Percentiles rank a stretch among this genome's conserved stretches.
phyloP scores from a whole-genome alignment of 192 early-diverging fungal species.

The Coemansia umbellata region DNA sequence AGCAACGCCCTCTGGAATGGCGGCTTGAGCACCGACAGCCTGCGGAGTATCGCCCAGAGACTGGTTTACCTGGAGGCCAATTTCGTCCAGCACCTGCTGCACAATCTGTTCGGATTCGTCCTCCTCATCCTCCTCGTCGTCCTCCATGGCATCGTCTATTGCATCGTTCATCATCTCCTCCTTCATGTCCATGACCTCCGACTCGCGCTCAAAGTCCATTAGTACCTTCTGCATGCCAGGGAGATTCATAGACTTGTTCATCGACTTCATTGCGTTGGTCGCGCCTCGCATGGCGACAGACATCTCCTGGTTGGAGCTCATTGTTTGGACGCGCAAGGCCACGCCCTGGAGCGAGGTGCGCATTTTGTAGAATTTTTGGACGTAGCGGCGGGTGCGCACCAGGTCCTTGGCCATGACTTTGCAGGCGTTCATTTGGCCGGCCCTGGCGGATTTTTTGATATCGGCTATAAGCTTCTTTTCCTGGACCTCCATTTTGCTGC shows the following conservation, averaged over 20 bases:
- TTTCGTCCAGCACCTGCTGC: constrained; percentile 92
- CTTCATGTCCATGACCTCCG: constrained; percentile 98
- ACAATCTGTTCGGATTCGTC: constrained; percentile 88
- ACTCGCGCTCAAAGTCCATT: constrained; percentile 96
- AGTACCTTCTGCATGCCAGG: constrained; percentile 92
- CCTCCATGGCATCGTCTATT: constrained; percentile 95
- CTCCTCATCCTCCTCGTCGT: constrained; percentile 81
- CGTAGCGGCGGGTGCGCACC: constrained; percentile 86
- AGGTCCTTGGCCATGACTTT: constrained; percentile 98
- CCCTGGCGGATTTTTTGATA: constrained; percentile 89
- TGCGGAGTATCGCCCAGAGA: constrained; percentile 50
- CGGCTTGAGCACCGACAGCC: constrained; percentile 51
- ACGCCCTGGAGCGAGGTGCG: constrained; percentile 92
- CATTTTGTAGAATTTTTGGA: constrained; percentile 97
- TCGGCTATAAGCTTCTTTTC: constrained; percentile 95
- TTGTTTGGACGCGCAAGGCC: constrained; percentile 67
- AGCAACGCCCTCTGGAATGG: constrained; percentile 30
- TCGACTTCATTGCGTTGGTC: constrained; percentile 90
- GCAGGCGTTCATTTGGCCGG: constrained; percentile 81
- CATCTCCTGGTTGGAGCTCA: constrained; percentile 95
- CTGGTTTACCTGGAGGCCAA: constrained; percentile 69
- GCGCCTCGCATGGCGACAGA: constrained; percentile 92
- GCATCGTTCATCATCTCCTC: constrained; percentile 98
- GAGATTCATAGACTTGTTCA: constrained; percentile 94
- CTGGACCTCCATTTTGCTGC: constrained; percentile 82